These are phyloP conservation scores for Candida jianshihensis DNA, from an alignment of 805 yeast genomes.

Conservation along the genomic window DNA sequence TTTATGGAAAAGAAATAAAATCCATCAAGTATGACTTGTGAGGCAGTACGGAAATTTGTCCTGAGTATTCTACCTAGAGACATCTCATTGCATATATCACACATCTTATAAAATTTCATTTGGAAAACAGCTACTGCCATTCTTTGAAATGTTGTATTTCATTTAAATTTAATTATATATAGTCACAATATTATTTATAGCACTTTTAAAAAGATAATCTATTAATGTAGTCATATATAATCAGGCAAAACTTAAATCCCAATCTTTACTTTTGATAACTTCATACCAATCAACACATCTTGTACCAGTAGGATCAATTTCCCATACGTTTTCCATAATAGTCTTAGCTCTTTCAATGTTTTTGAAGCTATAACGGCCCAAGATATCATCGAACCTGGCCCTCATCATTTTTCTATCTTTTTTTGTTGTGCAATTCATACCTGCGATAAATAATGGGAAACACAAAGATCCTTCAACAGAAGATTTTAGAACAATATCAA, in stretches of 20 bases:
- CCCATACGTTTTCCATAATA: slow-evolving; percentile 35
- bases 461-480: slow-evolving; percentile 65
- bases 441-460: slow-evolving; percentile 75
- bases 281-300: slow-evolving; percentile 67
- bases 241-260: slow-evolving; percentile 73
- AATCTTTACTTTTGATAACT: slow-evolving; percentile 56
- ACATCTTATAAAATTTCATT: too few relatives aligned
- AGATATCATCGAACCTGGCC: slow-evolving; percentile 45
- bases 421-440: slow-evolving; percentile 53
- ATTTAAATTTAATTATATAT: too few relatives aligned
- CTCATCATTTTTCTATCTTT: slow-evolving; percentile 47
- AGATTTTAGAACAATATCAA: slow-evolving; percentile 58
- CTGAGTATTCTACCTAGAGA: too few relatives aligned
- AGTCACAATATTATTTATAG: too few relatives aligned
- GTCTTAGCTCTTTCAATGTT: slow-evolving; percentile 41
- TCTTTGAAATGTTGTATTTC: too few relatives aligned
- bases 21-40: too few relatives aligned
- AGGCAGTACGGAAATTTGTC: too few relatives aligned
- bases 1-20: slow-evolving; percentile 14
- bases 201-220: too few relatives aligned
- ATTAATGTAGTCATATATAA: too few relatives aligned
- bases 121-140: too few relatives aligned
- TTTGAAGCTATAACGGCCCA: slow-evolving; percentile 60
- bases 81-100: too few relatives aligned
- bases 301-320: slow-evolving; percentile 42